phyloP scores from a whole-genome alignment of 2,329 filamentous ascomycete genomes.

The Penicillium glabrum region DNA sequence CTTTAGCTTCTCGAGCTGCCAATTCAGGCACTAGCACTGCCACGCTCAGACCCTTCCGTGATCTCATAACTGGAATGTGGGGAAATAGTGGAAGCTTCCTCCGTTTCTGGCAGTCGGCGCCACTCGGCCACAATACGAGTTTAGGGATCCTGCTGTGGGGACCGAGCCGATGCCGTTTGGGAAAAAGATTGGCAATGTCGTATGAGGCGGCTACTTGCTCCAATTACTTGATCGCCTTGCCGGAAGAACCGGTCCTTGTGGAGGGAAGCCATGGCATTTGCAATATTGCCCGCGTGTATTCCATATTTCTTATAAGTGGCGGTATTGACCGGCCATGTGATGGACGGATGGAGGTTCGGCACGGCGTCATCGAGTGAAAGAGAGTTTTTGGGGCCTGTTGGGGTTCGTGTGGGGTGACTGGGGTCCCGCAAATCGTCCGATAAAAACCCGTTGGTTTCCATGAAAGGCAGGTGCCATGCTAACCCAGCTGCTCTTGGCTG shows the following conservation, averaged over 20 bases:
- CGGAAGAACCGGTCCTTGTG: neutral
- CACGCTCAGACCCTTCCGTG: slow-evolving; percentile 1
- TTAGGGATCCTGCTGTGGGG: neutral
- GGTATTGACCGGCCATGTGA: neutral
- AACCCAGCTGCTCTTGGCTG: neutral
- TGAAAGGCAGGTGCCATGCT: neutral
- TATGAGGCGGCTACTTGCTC: neutral
- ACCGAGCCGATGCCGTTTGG: neutral
- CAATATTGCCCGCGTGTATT: neutral
- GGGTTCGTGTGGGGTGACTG: neutral
- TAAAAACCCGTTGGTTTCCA: slow-evolving; percentile 9
- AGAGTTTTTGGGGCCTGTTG: slow-evolving; percentile 10
- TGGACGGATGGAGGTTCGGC: neutral
- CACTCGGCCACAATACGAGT: neutral
- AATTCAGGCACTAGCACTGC: slow-evolving; percentile 13
- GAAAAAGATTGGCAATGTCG: neutral
- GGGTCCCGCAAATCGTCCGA: slow-evolving; percentile 13
- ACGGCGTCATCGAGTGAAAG: slow-evolving; percentile 18
- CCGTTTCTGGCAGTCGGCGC: neutral
- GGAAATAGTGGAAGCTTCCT: slow-evolving; percentile 10
- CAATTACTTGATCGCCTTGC: neutral
- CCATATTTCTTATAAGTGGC: neutral
- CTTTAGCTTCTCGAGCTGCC: neutral
- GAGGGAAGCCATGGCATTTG: neutral
- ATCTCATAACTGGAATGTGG: slow-evolving; percentile 11